phyloP scores from a whole-genome alignment of 1,284 basidiomycete genomes.

The Trichosporon sp. region DNA sequence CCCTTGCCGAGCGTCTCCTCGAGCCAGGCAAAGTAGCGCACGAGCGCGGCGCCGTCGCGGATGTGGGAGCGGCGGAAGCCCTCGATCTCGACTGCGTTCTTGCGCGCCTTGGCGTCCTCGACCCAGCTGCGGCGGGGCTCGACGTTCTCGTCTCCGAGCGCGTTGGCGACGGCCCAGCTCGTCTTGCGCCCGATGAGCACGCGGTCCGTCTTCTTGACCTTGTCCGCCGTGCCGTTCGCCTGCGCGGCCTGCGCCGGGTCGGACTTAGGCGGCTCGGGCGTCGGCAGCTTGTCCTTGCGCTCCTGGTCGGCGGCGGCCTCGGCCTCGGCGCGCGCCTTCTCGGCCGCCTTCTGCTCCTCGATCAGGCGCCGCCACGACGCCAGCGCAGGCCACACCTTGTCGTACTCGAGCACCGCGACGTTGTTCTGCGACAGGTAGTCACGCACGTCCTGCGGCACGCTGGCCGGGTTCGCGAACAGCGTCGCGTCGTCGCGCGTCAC shows the following conservation, averaged over 20 bases:
- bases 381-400: slow-evolving; percentile 56
- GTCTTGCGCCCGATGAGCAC: slow-evolving; percentile 64
- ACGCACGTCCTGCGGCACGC: slow-evolving; percentile 60
- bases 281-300: slow-evolving; percentile 2
- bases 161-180: slow-evolving; percentile 71
- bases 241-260: neutral
- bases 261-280: slow-evolving; percentile 11
- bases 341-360: slow-evolving; percentile 15
- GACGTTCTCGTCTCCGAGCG: slow-evolving; percentile 64
- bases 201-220: slow-evolving; percentile 42
- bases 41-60: slow-evolving; percentile 81
- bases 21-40: slow-evolving; percentile 88
- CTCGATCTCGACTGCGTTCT: slow-evolving; percentile 76
- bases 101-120: slow-evolving; percentile 79
- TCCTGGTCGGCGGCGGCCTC: slow-evolving; percentile 9
- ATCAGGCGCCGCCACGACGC: slow-evolving; percentile 26
- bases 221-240: slow-evolving; percentile 23
- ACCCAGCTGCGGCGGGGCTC: slow-evolving; percentile 67
- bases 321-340: slow-evolving; percentile 8
- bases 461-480: slow-evolving; percentile 68
- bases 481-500: slow-evolving; percentile 63
- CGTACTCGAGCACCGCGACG: slow-evolving; percentile 69
- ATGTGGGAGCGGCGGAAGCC: slow-evolving; percentile 88
- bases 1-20: slow-evolving; percentile 71
- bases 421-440: slow-evolving; percentile 58